Base-by-base conservation (phyloP, 2,329 filamentous ascomycete genomes). In the Talaromyces sp. region DNA sequence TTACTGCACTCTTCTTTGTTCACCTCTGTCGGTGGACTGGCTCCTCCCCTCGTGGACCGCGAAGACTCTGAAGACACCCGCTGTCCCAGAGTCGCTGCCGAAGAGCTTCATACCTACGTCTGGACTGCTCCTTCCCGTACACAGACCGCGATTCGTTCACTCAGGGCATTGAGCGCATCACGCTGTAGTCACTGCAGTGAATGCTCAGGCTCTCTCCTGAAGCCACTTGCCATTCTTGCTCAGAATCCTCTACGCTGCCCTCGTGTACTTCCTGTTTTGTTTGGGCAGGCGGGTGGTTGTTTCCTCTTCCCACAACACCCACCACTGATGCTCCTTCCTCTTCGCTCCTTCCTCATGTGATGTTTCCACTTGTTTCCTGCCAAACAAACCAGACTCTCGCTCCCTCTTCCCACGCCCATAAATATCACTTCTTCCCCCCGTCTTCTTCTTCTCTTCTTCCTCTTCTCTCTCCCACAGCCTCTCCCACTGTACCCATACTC, bases 391-490 rank as follows among this genome's bases (percentile, higher is more conserved):
- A 62, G 16, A 50, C 27, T 31, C 27, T 31, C 27, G 27, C 27
- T 31, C 27, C 27, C 27, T 31, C 27, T 31, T 31, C 27, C 27
- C 27, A 31, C 27, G 27, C 62, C 19, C 47, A 43, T 35, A 37
- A 60, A 58, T 33, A 33, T 52, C 27, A 41, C 54, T 52, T 33
- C 65, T 54, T 54, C 35, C 35, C 11, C 39, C 39, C 58, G 13
- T 19, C 8, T 39, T 37, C 64, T 62, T 60, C 64, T 62, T 35
- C 27, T 62, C 27, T 54, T 65, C 47, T 50, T 54, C 66, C 35
- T 37, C 35, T 37, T 37, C 9, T 13, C 13, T 45, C 39, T 49
- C 27, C 54, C 33, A 37, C 47, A 58, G 47, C 22, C 39, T 37
- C 31, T 35, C 47, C 13, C 19, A 49, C 47, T 33, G 57, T 50